phyloP scores from a whole-genome alignment of 1,284 basidiomycete genomes.

The Anthracocystis walkeri region DNA sequence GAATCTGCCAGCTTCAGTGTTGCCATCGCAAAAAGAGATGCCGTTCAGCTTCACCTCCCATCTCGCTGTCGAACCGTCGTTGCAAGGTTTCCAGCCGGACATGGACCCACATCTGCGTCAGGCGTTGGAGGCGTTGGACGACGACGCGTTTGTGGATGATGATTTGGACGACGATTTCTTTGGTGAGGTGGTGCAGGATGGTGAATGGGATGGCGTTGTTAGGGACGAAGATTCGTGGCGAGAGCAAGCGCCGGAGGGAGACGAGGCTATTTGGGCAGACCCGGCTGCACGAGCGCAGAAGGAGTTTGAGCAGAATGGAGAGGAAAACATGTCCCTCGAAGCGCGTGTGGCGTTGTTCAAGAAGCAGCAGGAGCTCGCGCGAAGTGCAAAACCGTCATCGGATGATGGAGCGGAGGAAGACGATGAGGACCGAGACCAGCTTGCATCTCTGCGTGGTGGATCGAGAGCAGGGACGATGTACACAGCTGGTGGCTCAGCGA shows the following conservation, averaged over 20 bases:
- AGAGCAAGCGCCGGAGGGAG: conserved; percentile 63
- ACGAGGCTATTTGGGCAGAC: conserved; percentile 63
- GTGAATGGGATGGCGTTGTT: conserved; percentile 58
- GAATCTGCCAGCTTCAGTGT: conserved; percentile 76
- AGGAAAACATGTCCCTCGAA: conserved; percentile 59
- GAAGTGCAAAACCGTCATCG: conserved; percentile 15
- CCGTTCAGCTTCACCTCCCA: conserved; percentile 43
- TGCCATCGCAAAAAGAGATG: conserved; percentile 54
- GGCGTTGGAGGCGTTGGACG: conserved; percentile 91
- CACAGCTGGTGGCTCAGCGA: conserved; percentile 47
- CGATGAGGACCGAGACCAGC: conserved; percentile 57
- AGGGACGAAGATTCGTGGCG: conserved; percentile 57
- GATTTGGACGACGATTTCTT: conserved; percentile 76
- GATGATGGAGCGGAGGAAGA: conserved; percentile 30
- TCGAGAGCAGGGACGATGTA: conserved; percentile 43
- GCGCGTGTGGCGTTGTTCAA: conserved; percentile 67
- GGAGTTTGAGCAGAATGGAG: conserved; percentile 39
- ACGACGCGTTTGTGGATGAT: conserved; percentile 77
- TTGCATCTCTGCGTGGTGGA: conserved; percentile 41
- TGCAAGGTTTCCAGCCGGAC: conserved; percentile 88
- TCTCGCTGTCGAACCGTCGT: conserved; percentile 48
- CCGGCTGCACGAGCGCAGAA: conserved; percentile 45
- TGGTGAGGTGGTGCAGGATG: conserved; percentile 76
- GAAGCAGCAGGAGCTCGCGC: conserved; percentile 46
- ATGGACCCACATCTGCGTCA: conserved; percentile 97